Evolutionary conservation across 2,329 filamentous ascomycete species (phyloP), one percentile per base, ranked within the genome.

Genomic region (Scleromitrula shiraiana): DNA sequence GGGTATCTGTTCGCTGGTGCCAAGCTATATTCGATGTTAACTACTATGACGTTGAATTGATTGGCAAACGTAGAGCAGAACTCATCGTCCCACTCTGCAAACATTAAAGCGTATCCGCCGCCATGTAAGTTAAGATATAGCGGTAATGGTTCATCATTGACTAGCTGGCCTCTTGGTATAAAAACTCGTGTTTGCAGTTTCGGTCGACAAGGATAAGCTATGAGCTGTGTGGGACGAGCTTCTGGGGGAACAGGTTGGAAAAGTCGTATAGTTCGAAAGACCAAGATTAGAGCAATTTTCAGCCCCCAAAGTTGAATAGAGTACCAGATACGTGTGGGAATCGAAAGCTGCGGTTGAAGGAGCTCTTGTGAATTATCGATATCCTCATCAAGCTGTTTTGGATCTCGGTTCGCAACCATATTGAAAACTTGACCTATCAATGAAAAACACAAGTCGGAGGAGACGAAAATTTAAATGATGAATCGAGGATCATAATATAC

Each of bases 111-210:
- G 56, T 73, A 75, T 32, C 72, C 73, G 50, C 75, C 73, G 46
- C 74, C 74, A 54, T 78, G 75, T 54, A 76, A 67, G 46, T 71
- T 68, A 37, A 78, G 62, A 38, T 76, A 64, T 2, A 70, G 63
- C 1, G 74, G 72, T 7, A 61, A 62, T 6, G 58, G 59, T 7
- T 61, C 57, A 7, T 59, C 56, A 0, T 60, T 59, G 3, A 59
- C 55, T 37, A 68, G 61, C 52, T 68, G 63, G 29, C 53, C 54
- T 1, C 57, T 54, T 1, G 71, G 70, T 37, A 67, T 65, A 61
- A 72, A 74, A 46, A 74, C 60, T 12, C 63, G 55, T 24, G 58
- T 53, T 30, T 43, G 50, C 19, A 62, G 54, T 22, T 43, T 49
- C 7, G 57, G 61, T 20, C 60, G 57, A 23, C 56, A 61, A n/a